Evolutionary conservation across 202 grass and related monocot genomes (phyloP), one percentile per base, ranked within the genome.

Genomic region (Carex arenaria): DNA sequence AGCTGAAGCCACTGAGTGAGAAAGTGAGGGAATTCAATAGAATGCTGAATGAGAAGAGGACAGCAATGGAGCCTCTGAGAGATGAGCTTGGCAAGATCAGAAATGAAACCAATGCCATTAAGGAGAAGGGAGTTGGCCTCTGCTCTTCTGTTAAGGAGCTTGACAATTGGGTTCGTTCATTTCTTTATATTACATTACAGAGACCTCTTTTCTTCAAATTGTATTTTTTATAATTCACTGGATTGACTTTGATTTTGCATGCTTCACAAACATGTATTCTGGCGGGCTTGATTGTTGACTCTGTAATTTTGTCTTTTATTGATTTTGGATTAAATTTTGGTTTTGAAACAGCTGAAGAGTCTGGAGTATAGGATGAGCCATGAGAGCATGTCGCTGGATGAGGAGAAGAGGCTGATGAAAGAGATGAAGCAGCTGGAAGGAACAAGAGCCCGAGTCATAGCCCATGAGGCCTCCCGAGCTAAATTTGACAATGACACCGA

Each of bases 131-230:
- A 32, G 70, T 90, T 38, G 96, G 96, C 77, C 79, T 99, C 49
- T 99, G 96, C 84, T 93, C 91, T 87, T 99, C 96, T 67, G 87
- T 91, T 1, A 91, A 95, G 90, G 96, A 99, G 79, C 96, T 99
- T 89, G 86, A 99, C 51, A 81, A 92, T 78, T 82, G 76, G 73
- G 96, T 98, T 86, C 63, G 89, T 79, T 28, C 66, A 28, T 80
- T 28, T 83, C 30, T 42, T 85, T 23, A 60, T 20, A 31, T 56
- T 32, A 56, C 72, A 76, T 55, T 34, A 31, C 14, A 18, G 15
- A 56, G 26, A 34, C 14, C 26, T 26, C 7, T 40, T 69, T 22
- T 30, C 23, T 18, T 56, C 3, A 52, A 22, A 56, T 75, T 54
- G 72, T 76, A 76, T 18, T 76, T 76, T 56, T 76, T 14, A 56